Conservation (phyloP, 331 rosid genomes). For the Rosa hybrid region DNA sequence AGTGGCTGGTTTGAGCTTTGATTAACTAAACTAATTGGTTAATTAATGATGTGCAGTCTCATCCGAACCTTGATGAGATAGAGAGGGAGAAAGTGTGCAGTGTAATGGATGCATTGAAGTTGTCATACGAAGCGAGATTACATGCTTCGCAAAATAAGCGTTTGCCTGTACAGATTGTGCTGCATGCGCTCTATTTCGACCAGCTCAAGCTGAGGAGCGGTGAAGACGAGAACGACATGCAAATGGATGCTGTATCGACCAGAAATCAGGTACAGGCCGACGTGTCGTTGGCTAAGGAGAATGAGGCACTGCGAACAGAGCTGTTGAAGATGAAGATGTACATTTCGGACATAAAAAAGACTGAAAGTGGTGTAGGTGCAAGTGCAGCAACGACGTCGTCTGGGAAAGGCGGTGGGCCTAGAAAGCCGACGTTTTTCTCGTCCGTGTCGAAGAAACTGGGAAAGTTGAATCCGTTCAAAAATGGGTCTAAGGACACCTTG, state of each 20-base stretch:
- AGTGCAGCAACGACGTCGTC: slow-evolving; percentile 29
- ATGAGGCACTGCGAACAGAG: slow-evolving; percentile 68
- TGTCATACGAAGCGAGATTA: slow-evolving; percentile 80
- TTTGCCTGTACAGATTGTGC: slow-evolving; percentile 76
- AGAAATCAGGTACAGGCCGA: slow-evolving; percentile 60
- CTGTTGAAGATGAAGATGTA: slow-evolving; percentile 74
- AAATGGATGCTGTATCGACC: slow-evolving; percentile 18
- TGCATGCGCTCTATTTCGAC: slow-evolving; percentile 86
- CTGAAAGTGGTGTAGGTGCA: background rate
- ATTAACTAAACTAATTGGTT: background rate
- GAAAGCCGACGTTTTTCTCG: slow-evolving; percentile 58
- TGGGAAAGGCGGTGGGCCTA: background rate
- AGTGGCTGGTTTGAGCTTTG: background rate
- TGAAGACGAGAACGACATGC: slow-evolving; percentile 19
- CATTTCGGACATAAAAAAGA: slow-evolving; percentile 60
- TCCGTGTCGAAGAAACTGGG: slow-evolving; percentile 69
- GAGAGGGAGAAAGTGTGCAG: slow-evolving; percentile 90
- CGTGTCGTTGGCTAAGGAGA: slow-evolving; percentile 72
- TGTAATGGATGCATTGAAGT: slow-evolving; percentile 74
- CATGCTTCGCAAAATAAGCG: slow-evolving; percentile 93
- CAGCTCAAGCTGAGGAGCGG: slow-evolving; percentile 78
- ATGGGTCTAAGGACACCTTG: slow-evolving; percentile 65
- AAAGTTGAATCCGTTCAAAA: slow-evolving; percentile 74
- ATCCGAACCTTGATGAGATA: slow-evolving; percentile 76
- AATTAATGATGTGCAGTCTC: slow-evolving; percentile 48